Evolutionary conservation across 148 eudicot genomes (phyloP).

Genomic region (Gaultheria prostrata): DNA sequence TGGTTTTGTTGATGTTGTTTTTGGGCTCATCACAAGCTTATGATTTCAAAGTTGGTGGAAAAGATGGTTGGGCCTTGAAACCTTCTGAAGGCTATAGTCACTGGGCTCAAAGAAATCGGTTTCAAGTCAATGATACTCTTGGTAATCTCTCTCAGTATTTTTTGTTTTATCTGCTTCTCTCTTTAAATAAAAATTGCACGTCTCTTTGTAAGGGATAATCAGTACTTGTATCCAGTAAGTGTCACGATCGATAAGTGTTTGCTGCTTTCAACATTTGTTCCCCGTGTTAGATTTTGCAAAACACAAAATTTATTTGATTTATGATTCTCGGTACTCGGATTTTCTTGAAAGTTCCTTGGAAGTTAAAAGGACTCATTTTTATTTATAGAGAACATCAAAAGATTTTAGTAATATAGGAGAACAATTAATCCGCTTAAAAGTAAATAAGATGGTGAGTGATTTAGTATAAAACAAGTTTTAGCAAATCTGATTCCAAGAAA

Average conservation of each 20-base stretch:
- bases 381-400: background rate
- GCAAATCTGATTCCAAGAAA: too few species aligned
- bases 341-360: background rate
- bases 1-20: background rate
- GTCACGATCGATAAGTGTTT: background rate
- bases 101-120: conserved; percentile 33
- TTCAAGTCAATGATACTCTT: conserved; percentile 36
- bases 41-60: conserved; percentile 29
- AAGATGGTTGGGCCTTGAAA: conserved; percentile 30
- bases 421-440: background rate
- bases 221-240: background rate
- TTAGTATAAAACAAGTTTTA: too few species aligned
- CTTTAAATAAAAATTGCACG: background rate
- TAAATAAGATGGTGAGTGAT: background rate
- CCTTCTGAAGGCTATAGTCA: conserved; percentile 29
- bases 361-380: background rate
- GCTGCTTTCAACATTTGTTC: background rate
- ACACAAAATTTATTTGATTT: background rate
- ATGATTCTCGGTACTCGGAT: background rate
- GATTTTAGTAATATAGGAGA: background rate
- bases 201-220: too few species aligned
- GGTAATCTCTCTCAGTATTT: conserved; percentile 10
- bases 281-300: background rate
- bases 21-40: conserved; percentile 19
- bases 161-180: background rate